Conservation (phyloP, 331 rosid genomes). For the Ulmus americana region DNA sequence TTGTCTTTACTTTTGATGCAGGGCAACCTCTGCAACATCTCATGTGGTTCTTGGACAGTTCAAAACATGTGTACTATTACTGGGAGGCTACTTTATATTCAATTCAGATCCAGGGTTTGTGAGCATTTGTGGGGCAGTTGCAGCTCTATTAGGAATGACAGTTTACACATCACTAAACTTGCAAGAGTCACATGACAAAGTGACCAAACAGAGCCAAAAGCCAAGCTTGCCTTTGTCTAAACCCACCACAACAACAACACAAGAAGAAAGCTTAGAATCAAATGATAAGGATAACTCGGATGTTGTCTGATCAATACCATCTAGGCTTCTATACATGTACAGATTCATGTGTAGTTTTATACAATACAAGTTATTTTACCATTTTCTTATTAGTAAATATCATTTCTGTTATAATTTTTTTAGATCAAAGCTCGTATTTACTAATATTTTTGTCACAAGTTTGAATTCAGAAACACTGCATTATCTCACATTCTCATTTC, state of each 20-base stretch:
- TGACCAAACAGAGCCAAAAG: slow-evolving; percentile 42
- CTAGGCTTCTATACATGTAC: too few relatives aligned
- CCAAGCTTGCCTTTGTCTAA: slow-evolving; percentile 27
- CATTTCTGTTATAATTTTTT: too few relatives aligned
- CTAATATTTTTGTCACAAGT: too few relatives aligned
- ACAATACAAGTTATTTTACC: too few relatives aligned
- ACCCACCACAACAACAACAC: slow-evolving; percentile 18
- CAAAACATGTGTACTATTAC: slow-evolving; percentile 72
- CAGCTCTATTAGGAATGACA: slow-evolving; percentile 85
- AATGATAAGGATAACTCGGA: slow-evolving; percentile 32
- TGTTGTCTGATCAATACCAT: slow-evolving; percentile 32
- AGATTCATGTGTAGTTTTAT: too few relatives aligned
- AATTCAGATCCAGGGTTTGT: slow-evolving; percentile 71
- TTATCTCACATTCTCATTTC: too few relatives aligned
- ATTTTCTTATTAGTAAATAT: too few relatives aligned
- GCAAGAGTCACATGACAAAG: slow-evolving; percentile 37
- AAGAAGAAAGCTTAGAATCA: slow-evolving; percentile 27
- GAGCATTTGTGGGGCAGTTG: slow-evolving; percentile 70
- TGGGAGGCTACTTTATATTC: slow-evolving; percentile 67
- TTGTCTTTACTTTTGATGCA: slow-evolving; percentile 29
- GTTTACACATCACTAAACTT: slow-evolving; percentile 62
- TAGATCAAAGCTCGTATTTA: too few relatives aligned
- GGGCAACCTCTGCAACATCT: slow-evolving; percentile 96
- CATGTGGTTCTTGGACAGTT: slow-evolving; percentile 96
- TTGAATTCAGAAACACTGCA: too few relatives aligned